These are phyloP conservation scores for Austroboletus novae-zelandiae DNA, from an alignment of 1,284 basidiomycete genomes.

Conservation along the genomic window DNA sequence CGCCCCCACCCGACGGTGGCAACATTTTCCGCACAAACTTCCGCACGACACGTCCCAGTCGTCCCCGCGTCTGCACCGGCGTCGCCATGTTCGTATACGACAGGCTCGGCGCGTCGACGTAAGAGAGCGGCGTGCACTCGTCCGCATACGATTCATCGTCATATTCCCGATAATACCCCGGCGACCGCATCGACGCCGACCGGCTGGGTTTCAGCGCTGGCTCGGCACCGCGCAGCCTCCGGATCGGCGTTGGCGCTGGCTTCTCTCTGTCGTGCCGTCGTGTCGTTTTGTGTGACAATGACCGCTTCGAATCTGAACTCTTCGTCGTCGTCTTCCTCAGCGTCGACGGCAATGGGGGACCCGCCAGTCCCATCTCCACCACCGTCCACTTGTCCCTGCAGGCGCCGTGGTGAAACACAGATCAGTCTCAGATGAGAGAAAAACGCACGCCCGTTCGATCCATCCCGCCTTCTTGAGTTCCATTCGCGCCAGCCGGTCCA, in stretches of 20 bases:
- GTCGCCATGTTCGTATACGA: background rate
- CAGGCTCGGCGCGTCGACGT: background rate
- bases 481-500: slow-evolving; percentile 26
- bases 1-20: slow-evolving; percentile 5
- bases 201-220: background rate
- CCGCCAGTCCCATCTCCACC: slow-evolving; percentile 23
- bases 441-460: slow-evolving; percentile 28
- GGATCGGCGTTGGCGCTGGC: background rate
- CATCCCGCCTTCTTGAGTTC: slow-evolving; percentile 32
- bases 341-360: background rate
- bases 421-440: too few species aligned
- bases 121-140: slow-evolving; percentile 14
- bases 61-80: slow-evolving; percentile 8
- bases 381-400: slow-evolving; percentile 29
- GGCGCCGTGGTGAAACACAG: too few species aligned
- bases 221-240: background rate
- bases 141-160: slow-evolving; percentile 8
- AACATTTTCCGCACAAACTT: slow-evolving; percentile 24
- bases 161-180: background rate
- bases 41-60: slow-evolving; percentile 24
- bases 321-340: slow-evolving; percentile 8
- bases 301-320: background rate
- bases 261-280: background rate
- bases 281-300: background rate
- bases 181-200: slow-evolving; percentile 3